A percentile compares a stretch with the other conserved stretches of the same genome.
Evolutionary conservation across 2,329 filamentous ascomycete species (phyloP).

Genomic region (Clonostachys byssicola): DNA sequence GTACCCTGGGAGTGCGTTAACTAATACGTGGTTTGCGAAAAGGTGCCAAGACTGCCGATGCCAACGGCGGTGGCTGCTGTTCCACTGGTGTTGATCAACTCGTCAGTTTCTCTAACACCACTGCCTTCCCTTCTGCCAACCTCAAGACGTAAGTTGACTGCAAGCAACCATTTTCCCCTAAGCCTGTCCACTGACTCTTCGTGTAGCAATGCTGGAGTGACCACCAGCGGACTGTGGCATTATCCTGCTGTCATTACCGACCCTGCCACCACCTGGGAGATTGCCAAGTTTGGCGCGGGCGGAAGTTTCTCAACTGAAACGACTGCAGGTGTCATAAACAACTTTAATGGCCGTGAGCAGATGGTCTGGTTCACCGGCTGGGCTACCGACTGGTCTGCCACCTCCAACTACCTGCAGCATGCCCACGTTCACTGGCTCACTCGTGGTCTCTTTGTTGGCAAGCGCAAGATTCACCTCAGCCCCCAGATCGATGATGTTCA

Average conservation of each 20-base stretch:
- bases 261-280: conserved; percentile 43
- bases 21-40: neutral
- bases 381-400: conserved; percentile 33
- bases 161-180: neutral
- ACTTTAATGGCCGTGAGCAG: conserved; percentile 51
- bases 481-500: conserved; percentile 62
- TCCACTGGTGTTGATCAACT: conserved; percentile 40
- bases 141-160: conserved; percentile 32
- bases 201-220: conserved; percentile 33
- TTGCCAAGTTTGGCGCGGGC: conserved; percentile 47
- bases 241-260: conserved; percentile 53
- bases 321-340: conserved; percentile 57
- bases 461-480: conserved; percentile 47
- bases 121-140: conserved; percentile 48
- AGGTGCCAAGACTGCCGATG: neutral
- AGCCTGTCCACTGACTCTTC: neutral
- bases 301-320: conserved; percentile 28
- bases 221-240: conserved; percentile 50
- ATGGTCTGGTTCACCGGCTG: conserved; percentile 58
- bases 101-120: conserved; percentile 47
- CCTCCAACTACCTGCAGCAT: conserved; percentile 56
- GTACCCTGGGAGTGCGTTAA: conserved; percentile 6
- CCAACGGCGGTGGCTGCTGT: conserved; percentile 35
- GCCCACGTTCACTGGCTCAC: conserved; percentile 60
- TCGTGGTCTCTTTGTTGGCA: conserved; percentile 52